Evolutionary conservation across 2,329 filamentous ascomycete species (phyloP).

Genomic region (Pestalotiopsis sp.): DNA sequence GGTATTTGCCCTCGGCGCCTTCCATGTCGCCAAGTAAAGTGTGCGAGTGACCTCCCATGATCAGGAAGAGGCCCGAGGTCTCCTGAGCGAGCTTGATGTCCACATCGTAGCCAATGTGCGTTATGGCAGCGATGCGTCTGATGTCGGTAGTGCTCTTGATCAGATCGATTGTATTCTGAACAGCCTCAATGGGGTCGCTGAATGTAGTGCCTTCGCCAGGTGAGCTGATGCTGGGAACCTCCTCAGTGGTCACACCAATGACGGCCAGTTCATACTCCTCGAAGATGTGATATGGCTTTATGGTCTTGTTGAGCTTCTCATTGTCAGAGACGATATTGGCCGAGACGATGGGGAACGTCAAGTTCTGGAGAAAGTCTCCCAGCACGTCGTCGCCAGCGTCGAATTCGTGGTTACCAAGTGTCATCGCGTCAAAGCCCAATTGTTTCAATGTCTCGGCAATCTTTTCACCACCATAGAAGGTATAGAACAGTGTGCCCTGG

Average conservation of each 20-base stretch:
- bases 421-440: conserved; percentile 69
- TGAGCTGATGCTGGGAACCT: conserved; percentile 59
- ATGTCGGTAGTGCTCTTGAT: conserved; percentile 65
- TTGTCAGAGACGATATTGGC: conserved; percentile 66
- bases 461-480: conserved; percentile 68
- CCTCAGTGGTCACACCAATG: conserved; percentile 66
- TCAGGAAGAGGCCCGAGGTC: conserved; percentile 67
- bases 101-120: conserved; percentile 68
- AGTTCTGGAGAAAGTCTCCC: conserved; percentile 62
- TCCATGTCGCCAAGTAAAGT: conserved; percentile 61
- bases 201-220: conserved; percentile 62
- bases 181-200: conserved; percentile 56
- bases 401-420: conserved; percentile 69
- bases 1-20: conserved; percentile 62
- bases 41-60: conserved; percentile 49
- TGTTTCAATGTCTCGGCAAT: conserved; percentile 68
- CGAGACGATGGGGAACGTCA: conserved; percentile 66
- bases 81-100: conserved; percentile 62
- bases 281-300: conserved; percentile 69
- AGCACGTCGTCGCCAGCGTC: conserved; percentile 66
- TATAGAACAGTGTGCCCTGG: conserved; percentile 69
- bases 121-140: conserved; percentile 66
- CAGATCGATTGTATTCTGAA: conserved; percentile 64
- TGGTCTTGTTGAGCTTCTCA: conserved; percentile 60
- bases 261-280: conserved; percentile 62